Evolutionary conservation across 106 monocot species (phyloP), one percentile per base, ranked within the genome.

Genomic region (Platanthera guangdongensis): DNA sequence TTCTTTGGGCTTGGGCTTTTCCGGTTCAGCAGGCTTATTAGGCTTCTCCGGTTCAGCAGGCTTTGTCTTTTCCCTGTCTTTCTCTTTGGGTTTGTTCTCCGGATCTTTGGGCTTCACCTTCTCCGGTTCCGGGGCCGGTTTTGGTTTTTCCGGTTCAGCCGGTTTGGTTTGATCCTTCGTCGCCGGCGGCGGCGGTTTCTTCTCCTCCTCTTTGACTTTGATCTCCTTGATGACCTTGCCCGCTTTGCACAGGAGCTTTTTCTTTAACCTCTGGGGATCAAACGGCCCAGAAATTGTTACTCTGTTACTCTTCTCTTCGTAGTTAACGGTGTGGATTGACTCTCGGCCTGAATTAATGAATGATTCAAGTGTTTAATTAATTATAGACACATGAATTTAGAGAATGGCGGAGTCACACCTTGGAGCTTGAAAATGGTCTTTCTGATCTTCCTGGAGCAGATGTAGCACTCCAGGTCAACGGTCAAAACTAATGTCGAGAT

Each of bases 281-380:
- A 90, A 88, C 0, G 83, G 85, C 12, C 90, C 90, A 5, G 90
- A 83, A 16, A 90, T 57, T 4, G 79, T 83, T 52, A 90, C 90
- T 3, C 73, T 83, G 63, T 87, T 87, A 64, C 57, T 90, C 83
- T 85, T 88, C 59, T 85, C 87, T 18, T 90, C 90, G 49, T 75
- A 90, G 25, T 28, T 71, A 57, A 80, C 83, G 5, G 75, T 51
- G 19, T 59, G 49, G 57, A 90, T 85, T 49, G 80, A 72, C 80
- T 83, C 81, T 78, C 72, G 74, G 0, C 81, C 90, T 90, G 32
- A 52, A 39, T 39, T 39, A 39, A 39, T 39, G 39, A 39, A 25
- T 25, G 25, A 25, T 25, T 39, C 39, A 3, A 39, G 39, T 0
- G 39, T 39, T 39, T 3, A 28, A 6, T 65, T 8, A 77, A 50